Base-by-base conservation (phyloP, 306 rosid genomes). In the Corylus americana region DNA sequence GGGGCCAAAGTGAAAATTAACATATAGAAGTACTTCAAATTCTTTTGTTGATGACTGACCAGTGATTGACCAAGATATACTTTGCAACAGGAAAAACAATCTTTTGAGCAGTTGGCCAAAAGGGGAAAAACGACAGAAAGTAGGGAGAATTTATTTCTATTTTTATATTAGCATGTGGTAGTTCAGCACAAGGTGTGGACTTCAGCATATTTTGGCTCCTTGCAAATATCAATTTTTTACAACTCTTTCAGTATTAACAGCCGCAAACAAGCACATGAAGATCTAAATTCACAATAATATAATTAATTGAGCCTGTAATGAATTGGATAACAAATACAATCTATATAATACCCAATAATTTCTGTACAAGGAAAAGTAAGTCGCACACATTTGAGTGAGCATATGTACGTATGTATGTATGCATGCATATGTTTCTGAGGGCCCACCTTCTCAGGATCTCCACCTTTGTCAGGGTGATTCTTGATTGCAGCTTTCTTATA, bases 401-500 rank as follows among this genome's bases (percentile, higher is more conserved):
- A 49, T 47, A 22, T 45, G 4, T n/a, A 16, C 22, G 11, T 70
- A 6, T 55, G 18, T 55, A 55, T 22, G 4, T 22, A 22, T 22
- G 25, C 1, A 10, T 22, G 29, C 22, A n/a, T 58, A 10, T 20
- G 68, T 55, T 45, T 79, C 61, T 35, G 63, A 75, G 25, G 39
- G 51, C 74, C 81, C 25, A 92, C 97, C 90, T 92, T 92, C 77
- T 92, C 94, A 68, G 97, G 94, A 75, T 92, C 97, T 54, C 97
- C 97, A 76, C 94, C 97, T 77, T 92, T 90, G 73, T 92, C 97
- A 0, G 94, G 97, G 83, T 92, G 97, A 74, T 87, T 92, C 88
- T 86, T 87, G 39, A 92, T 90, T 14, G 97, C 97, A 3, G 94
- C 94, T 80, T 83, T 92, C 73, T 68, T 88, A 70, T 92, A 92